phyloP scores from a whole-genome alignment of 2,329 filamentous ascomycete species.

The Phoma sp. region DNA sequence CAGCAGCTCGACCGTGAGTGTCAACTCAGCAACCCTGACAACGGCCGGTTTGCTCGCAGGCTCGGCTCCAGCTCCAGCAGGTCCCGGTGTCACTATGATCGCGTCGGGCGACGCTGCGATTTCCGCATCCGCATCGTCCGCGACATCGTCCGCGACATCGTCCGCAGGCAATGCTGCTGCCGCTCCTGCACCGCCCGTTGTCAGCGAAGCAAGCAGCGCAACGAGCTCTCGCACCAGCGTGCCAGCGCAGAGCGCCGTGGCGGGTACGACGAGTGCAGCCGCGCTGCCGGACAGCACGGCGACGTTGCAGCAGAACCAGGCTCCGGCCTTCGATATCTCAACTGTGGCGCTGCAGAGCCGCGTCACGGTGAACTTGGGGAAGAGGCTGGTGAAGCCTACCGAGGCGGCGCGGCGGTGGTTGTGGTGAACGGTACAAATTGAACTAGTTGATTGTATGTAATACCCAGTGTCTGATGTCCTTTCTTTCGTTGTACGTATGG shows the following conservation, averaged over 20 bases:
- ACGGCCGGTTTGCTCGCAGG: slow-evolving; percentile 22
- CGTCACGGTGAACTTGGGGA: slow-evolving; percentile 45
- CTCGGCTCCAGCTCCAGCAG: slow-evolving; percentile 27
- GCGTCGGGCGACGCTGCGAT: slow-evolving; percentile 19
- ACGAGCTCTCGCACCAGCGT: slow-evolving; percentile 6
- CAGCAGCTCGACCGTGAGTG: slow-evolving; percentile 15
- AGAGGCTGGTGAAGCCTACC: slow-evolving; percentile 31
- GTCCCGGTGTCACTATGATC: slow-evolving; percentile 23
- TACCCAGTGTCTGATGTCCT: slow-evolving; percentile 4
- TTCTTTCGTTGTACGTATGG: not conserved
- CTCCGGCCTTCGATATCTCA: slow-evolving; percentile 44
- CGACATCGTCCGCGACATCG: not conserved
- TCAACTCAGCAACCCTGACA: slow-evolving; percentile 34
- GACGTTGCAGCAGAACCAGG: slow-evolving; percentile 22
- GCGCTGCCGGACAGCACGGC: slow-evolving; percentile 18
- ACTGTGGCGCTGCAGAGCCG: slow-evolving; percentile 42
- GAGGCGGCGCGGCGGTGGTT: slow-evolving; percentile 20
- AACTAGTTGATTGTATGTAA: not conserved
- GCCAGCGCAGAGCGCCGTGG: slow-evolving; percentile 33
- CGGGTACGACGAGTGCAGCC: slow-evolving; percentile 20
- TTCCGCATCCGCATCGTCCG: slow-evolving; percentile 8
- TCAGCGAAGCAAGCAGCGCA: slow-evolving; percentile 2
- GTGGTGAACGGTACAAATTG: slow-evolving; percentile 7
- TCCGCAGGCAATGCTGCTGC: slow-evolving; percentile 5
- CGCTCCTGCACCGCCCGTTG: slow-evolving; percentile 1